A percentile compares a stretch with the other conserved stretches of the same genome.
These are phyloP conservation scores for Kodamaea laetipori DNA, from an alignment of 805 yeast genomes.

Conservation along the genomic window DNA sequence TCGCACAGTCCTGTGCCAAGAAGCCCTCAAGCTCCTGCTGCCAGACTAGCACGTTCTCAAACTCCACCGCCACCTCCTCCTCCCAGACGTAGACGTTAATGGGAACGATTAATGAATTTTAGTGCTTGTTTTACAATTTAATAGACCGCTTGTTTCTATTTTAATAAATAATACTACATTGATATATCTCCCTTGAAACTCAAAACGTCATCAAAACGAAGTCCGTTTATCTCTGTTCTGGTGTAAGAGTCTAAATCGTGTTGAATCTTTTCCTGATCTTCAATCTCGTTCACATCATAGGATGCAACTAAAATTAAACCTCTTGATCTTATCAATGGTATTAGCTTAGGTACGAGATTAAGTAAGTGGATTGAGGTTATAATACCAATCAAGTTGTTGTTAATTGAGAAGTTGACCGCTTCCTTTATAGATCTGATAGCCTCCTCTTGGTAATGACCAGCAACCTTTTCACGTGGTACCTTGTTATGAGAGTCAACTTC, in stretches of 20 bases:
- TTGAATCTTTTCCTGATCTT: slow-evolving; percentile 25
- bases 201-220: slow-evolving; percentile 61
- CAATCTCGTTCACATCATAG: slow-evolving; percentile 37
- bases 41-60: not conserved
- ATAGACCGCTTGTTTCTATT: not conserved
- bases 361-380: slow-evolving; percentile 73
- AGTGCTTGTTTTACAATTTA: not conserved
- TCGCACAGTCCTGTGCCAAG: not conserved
- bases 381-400: slow-evolving; percentile 83
- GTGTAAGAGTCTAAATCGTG: slow-evolving; percentile 40
- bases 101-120: not conserved
- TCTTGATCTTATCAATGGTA: slow-evolving; percentile 71
- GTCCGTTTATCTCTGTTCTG: slow-evolving; percentile 62
- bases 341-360: slow-evolving; percentile 70
- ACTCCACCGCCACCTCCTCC: slow-evolving; percentile 40
- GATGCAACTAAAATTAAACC: slow-evolving; percentile 86
- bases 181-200: slow-evolving; percentile 61
- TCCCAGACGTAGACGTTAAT: slow-evolving; percentile 30
- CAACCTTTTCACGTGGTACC: slow-evolving; percentile 26
- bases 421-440: slow-evolving; percentile 73
- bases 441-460: slow-evolving; percentile 42
- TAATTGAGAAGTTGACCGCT: slow-evolving; percentile 76
- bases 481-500: slow-evolving; percentile 31
- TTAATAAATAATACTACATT: slow-evolving; percentile 16
- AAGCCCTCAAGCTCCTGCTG: slow-evolving; percentile 7